Evolutionary conservation across 2,329 filamentous ascomycete species (phyloP).

Genomic region (Alternaria arbusti): DNA sequence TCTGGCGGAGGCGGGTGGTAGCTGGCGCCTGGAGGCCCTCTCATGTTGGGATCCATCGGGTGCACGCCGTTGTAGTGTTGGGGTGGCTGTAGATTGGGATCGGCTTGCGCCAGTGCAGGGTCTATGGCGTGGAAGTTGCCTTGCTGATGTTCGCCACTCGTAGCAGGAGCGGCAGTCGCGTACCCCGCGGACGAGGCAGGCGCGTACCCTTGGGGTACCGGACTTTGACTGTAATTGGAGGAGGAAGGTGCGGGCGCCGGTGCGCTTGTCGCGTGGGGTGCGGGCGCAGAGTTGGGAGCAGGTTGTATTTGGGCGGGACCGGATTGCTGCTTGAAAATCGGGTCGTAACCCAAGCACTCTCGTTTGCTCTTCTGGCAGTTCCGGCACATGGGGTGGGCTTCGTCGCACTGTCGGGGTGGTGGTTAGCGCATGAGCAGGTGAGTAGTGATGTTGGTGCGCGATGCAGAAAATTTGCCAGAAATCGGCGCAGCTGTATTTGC

Average conservation of each 20-base stretch:
- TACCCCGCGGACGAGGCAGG: conserved; percentile 53
- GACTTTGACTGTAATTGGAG: conserved; percentile 45
- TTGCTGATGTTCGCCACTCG: conserved; percentile 49
- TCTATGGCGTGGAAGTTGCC: conserved; percentile 69
- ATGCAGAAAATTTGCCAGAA: conserved; percentile 1
- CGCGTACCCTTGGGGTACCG: conserved; percentile 52
- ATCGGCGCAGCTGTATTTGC: not conserved
- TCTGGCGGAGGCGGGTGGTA: conserved; percentile 24
- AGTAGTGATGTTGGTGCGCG: conserved; percentile 7
- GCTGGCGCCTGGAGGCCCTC: conserved; percentile 28
- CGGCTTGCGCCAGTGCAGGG: conserved; percentile 63
- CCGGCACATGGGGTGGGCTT: conserved; percentile 89
- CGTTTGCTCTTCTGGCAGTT: conserved; percentile 90
- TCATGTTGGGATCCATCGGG: conserved; percentile 40
- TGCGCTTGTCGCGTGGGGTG: conserved; percentile 41
- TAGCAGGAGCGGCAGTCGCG: conserved; percentile 41
- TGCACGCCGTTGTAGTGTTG: conserved; percentile 45
- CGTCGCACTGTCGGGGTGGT: conserved; percentile 76
- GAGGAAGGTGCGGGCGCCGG: conserved; percentile 42
- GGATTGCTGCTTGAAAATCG: conserved; percentile 78
- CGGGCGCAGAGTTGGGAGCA: conserved; percentile 60
- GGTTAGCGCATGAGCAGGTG: conserved; percentile 33
- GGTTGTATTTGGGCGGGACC: conserved; percentile 76
- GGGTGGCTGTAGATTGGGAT: conserved; percentile 36
- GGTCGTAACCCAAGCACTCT: conserved; percentile 85